A percentile compares a stretch with the other conserved stretches of the same genome.
These are phyloP conservation scores for Smallanthus sonchifolius DNA, from an alignment of 129 eudicot species.

Conservation along the genomic window DNA sequence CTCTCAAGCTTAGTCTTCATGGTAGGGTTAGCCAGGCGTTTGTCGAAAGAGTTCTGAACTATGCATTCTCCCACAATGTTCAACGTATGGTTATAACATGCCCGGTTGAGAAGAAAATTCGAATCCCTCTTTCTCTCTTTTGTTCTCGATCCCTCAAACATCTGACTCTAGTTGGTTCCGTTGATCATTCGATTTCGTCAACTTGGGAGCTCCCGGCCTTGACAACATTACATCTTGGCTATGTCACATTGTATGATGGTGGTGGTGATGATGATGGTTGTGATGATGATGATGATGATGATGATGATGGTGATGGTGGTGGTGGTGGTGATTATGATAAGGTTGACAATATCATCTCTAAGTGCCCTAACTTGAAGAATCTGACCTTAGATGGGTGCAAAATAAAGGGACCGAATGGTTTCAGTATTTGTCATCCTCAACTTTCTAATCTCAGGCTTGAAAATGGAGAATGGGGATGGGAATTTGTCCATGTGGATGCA, in stretches of 20 bases:
- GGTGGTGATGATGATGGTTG: background rate
- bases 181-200: background rate
- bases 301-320: too few relatives aligned
- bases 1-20: constrained; percentile 7
- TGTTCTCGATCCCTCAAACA: constrained; percentile 8
- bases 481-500: background rate
- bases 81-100: constrained; percentile 1
- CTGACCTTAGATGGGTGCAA: constrained; percentile 3
- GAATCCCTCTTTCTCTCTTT: background rate
- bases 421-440: constrained; percentile 4
- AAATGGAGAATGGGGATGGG: background rate
- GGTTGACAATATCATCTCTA: background rate
- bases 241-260: background rate
- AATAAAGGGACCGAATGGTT: background rate
- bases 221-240: constrained; percentile 8
- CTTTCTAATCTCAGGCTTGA: background rate
- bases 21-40: background rate
- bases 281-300: too few relatives aligned
- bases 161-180: background rate
- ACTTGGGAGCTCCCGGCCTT: constrained; percentile 17
- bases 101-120: background rate
- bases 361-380: constrained; percentile 5
- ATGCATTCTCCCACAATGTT: constrained; percentile 26
- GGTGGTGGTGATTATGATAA: background rate
- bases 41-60: background rate